Evolutionary conservation across 148 eudicot genomes (phyloP).

Genomic region (Amaranthus cruentus): DNA sequence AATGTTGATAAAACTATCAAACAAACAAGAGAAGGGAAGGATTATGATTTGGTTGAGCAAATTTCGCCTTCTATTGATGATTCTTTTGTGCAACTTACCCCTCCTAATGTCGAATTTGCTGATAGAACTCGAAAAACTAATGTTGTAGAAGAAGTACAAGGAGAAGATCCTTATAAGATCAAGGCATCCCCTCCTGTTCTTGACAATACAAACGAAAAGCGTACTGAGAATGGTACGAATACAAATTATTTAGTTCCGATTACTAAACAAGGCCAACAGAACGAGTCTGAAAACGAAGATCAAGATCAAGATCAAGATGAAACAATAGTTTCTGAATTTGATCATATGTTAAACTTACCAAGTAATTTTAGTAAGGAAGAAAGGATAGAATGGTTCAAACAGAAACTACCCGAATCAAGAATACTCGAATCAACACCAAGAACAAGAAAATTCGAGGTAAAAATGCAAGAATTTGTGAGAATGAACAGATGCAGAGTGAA

Average conservation of each 20-base stretch:
- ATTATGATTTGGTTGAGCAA: neutral
- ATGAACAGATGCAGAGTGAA: constrained; percentile 28
- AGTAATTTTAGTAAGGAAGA: constrained; percentile 15
- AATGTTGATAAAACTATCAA: neutral
- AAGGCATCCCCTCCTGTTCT: too few relatives aligned
- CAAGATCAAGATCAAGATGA: constrained; percentile 2
- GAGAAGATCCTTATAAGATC: too few relatives aligned
- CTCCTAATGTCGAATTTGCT: too few relatives aligned
- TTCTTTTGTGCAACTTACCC: too few relatives aligned
- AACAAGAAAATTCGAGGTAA: constrained; percentile 25
- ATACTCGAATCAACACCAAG: constrained; percentile 31
- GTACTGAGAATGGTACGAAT: too few relatives aligned
- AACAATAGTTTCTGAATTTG: neutral
- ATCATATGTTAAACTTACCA: constrained; percentile 19
- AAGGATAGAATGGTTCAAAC: constrained; percentile 37
- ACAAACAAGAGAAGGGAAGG: neutral
- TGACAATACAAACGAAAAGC: too few relatives aligned
- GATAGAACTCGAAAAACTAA: too few relatives aligned
- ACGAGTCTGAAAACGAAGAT: neutral
- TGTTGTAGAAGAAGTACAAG: too few relatives aligned
- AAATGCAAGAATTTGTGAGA: constrained; percentile 26
- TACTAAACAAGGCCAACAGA: too few relatives aligned
- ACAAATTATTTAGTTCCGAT: too few relatives aligned
- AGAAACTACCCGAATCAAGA: constrained; percentile 31
- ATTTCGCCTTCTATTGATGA: too few relatives aligned